Conservation (phyloP, 139 green algal genomes). For the Picochlorum sp. region DNA sequence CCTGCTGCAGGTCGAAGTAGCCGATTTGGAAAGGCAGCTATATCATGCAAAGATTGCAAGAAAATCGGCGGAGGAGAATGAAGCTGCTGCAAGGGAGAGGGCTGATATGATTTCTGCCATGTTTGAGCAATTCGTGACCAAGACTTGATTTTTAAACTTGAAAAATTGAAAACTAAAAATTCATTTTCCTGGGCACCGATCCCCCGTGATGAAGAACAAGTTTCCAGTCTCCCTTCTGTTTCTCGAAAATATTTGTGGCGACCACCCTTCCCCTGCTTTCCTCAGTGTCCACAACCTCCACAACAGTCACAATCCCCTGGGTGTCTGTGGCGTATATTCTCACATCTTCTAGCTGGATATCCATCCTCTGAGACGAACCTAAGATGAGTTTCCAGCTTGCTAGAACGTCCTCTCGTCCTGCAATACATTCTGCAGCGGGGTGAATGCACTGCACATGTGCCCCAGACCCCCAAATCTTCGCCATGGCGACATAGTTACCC, state of each 20-base stretch:
- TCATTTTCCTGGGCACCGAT: neutral
- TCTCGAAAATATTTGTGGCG: conserved; percentile 84
- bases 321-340: conserved; percentile 42
- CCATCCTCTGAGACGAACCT: conserved; percentile 33
- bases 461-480: conserved; percentile 56
- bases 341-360: conserved; percentile 66
- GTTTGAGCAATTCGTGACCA: neutral
- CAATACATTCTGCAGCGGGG: conserved; percentile 53
- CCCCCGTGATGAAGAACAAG: conserved; percentile 72
- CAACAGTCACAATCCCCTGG: conserved; percentile 61
- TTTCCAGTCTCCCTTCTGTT: conserved; percentile 61
- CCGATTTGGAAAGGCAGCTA: conserved; percentile 6
- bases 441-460: conserved; percentile 82
- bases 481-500: conserved; percentile 60
- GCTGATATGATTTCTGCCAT: conserved; percentile 6
- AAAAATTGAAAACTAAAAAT: neutral
- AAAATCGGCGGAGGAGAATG: neutral
- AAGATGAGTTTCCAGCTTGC: conserved; percentile 71
- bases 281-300: conserved; percentile 63
- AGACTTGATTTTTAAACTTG: no score
- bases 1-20: conserved; percentile 8
- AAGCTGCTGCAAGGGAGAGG: conserved; percentile 3
- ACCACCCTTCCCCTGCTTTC: conserved; percentile 50
- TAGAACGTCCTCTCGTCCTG: conserved; percentile 57
- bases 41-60: neutral